Base-by-base conservation (phyloP, 108 stramenopile species). In the Conticribra guillardii region DNA sequence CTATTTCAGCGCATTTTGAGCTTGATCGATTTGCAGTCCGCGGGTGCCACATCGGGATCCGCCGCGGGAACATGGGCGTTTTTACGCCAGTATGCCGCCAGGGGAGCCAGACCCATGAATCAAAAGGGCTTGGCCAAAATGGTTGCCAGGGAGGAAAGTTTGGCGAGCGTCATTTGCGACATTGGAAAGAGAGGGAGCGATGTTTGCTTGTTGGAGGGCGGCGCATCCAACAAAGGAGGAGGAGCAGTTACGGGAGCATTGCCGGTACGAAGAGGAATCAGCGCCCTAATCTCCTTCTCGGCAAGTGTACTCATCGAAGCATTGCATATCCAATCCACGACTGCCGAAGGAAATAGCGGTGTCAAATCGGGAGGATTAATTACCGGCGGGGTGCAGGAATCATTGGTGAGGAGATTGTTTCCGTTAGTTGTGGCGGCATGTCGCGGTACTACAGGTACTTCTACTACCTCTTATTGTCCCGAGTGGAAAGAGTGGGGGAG, bases 241-340 rank as follows among this genome's bases (percentile, higher is more conserved):
- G 29, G 54, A 24, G 46, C 23, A 29, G 32, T 23, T 21, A 24
- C 44, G 53, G 37, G 49, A 41, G 37, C 50, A 3, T 24, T 9
- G 34, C 47, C 54, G 17, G 54, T 45, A 18, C 53, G 80, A 51
- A 65, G 62, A 53, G 85, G 85, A 24, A 64, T 71, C 21, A 58
- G 73, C 54, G 24, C 51, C 1, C 11, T 76, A 18, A 49, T 92
- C 0, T 90, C 91, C 9, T 90, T 89, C 54, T 75, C 85, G 15
- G 89, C 84, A 9, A 82, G 86, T 1, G 67, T 89, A 3, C 26
- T 90, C 1, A 83, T 89, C n/a, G 87, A 95, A 60, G 81, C 88
- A 5, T 60, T 90, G 48, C 63, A 80, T 32, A 62, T 80, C 33
- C 83, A 84, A 47, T 56, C 67, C 41, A 60, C 84, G 59, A 57